phyloP scores from a whole-genome alignment of 2,329 filamentous ascomycete species.

The Cryphonectria naterciae region DNA sequence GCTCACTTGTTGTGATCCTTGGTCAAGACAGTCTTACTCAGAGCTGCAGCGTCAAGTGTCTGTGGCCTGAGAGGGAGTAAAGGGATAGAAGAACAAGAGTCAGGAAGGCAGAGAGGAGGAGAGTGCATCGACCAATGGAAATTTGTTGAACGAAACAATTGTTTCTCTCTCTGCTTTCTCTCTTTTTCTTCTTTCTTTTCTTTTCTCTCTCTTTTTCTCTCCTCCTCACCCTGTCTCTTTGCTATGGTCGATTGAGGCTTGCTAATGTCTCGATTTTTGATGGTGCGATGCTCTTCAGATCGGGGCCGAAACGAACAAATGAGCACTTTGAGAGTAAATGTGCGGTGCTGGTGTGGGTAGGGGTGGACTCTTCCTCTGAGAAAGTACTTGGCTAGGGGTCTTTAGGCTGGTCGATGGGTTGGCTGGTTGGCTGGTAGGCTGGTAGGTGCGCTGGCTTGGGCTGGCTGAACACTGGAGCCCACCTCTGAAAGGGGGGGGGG shows the following conservation, averaged over 20 bases:
- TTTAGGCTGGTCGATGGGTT: background rate
- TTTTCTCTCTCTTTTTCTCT: background rate
- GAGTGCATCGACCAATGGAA: background rate
- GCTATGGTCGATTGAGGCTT: background rate
- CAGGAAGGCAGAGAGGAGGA: background rate
- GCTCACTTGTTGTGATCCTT: background rate
- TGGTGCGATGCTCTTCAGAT: background rate
- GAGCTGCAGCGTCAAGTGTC: background rate
- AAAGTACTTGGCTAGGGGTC: background rate
- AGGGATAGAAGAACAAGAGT: background rate
- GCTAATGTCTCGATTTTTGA: background rate
- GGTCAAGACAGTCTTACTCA: background rate
- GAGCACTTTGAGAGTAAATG: background rate
- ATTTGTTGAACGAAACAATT: background rate
- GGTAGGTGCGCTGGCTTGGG: background rate
- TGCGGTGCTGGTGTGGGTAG: background rate
- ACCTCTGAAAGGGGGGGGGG: background rate
- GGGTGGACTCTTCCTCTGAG: background rate
- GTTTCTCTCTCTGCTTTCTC: too few species aligned
- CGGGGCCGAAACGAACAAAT: background rate
- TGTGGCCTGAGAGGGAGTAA: background rate
- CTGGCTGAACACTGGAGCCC: conserved; percentile 4
- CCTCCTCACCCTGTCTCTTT: background rate
- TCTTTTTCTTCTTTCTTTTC: too few species aligned
- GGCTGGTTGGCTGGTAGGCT: background rate